Evolutionary conservation across 2,329 filamentous ascomycete genomes (phyloP), one percentile per base, ranked within the genome.

Genomic region (Ceratocystis variospora): DNA sequence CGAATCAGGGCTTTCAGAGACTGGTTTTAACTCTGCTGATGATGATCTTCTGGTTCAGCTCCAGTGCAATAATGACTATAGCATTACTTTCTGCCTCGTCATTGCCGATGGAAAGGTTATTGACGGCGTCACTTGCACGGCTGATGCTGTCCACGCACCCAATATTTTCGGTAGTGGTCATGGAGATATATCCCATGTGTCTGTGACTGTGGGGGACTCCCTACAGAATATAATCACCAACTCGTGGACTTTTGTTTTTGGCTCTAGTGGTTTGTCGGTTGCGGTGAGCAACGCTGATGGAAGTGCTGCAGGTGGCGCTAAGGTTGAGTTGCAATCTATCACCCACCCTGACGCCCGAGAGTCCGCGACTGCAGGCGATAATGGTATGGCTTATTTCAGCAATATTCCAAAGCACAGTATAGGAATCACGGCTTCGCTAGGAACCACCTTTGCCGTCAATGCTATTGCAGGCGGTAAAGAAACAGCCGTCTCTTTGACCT

Each of bases 181-280:
- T 7, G 61, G 57, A 5, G 57, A 63, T 48, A 57, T 62, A 17
- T 48, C 66, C 6, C 63, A 68, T 17, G 66, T 68, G 17, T 37
- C 66, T 12, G 63, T 68, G 17, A 44, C 64, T 28, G 66, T 68
- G 4, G 57, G 25, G 2, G 66, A 68, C 45, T 7, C 19, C 12
- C 22, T 59, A 10, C 55, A 65, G 41, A 68, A 66, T 17, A 31
- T 57, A 19, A 53, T 68, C 25, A 63, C 57, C 28, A 65, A 61
- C 31, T 50, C 66, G 5, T 68, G 64, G 61, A 63, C 63, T 22
- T 68, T 65, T 61, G 66, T 64, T n/a, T 25, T 62, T 8, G 63
- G 61, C 1, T 63, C 63, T 5, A n/a, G 10, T 6, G 5, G 19
- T 25, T 48, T 68, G 48, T 25, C 33, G 10, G 61, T 68, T 10